Evolutionary conservation across 495 filamentous ascomycete genomes (phyloP).

Genomic region (Venustampulla echinocandica): DNA sequence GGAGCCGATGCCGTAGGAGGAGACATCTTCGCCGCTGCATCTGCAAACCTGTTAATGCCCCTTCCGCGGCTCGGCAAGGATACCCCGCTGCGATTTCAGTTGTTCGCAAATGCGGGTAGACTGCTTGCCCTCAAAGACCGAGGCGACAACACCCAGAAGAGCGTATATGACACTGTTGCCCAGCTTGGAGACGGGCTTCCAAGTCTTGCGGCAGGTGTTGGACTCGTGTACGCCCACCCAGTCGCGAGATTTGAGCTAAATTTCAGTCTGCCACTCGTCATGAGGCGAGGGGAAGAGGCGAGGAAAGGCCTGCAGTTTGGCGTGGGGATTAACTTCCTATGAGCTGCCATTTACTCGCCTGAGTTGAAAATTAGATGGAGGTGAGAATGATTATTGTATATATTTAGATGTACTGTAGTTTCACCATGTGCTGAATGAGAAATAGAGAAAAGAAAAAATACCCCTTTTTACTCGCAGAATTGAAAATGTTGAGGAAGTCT

Average conservation of each 20-base stretch:
- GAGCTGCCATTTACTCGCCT: slow-evolving; percentile 14
- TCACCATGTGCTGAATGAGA: too few relatives aligned
- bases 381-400: background rate
- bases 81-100: slow-evolving; percentile 77
- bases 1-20: slow-evolving; percentile 79
- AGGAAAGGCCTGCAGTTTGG: slow-evolving; percentile 90
- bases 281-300: slow-evolving; percentile 71
- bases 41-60: slow-evolving; percentile 75
- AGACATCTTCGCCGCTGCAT: slow-evolving; percentile 81
- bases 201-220: slow-evolving; percentile 78
- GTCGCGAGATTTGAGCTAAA: slow-evolving; percentile 91
- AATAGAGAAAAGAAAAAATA: too few relatives aligned
- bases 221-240: slow-evolving; percentile 87
- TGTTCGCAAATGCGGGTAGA: slow-evolving; percentile 85
- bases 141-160: slow-evolving; percentile 29
- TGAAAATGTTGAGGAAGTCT: too few relatives aligned
- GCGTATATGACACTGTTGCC: slow-evolving; percentile 40
- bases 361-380: background rate
- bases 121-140: slow-evolving; percentile 57
- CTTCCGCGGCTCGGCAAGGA: slow-evolving; percentile 69
- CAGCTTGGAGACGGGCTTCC: slow-evolving; percentile 69
- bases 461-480: too few relatives aligned
- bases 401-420: too few relatives aligned
- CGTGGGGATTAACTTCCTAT: slow-evolving; percentile 90
- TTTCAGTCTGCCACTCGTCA: slow-evolving; percentile 77